phyloP scores from a whole-genome alignment of 306 rosid species.

The Neltuma alba region DNA sequence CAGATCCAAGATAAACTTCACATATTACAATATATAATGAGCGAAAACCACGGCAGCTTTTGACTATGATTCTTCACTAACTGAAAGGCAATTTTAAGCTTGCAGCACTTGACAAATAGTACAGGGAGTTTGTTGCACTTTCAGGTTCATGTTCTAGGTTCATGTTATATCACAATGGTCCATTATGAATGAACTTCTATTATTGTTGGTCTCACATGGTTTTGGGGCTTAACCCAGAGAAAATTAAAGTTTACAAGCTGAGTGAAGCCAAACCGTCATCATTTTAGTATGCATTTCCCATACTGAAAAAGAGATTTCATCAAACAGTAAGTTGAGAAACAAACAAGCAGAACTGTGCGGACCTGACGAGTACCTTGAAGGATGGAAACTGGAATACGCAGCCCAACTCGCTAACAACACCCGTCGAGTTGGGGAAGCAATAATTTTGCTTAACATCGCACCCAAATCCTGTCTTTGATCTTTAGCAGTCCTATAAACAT shows the following conservation, averaged over 20 bases:
- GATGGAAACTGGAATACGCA: slow-evolving; percentile 56
- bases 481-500: slow-evolving; percentile 43
- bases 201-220: background rate
- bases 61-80: background rate
- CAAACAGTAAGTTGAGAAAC: background rate
- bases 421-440: slow-evolving; percentile 62
- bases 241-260: background rate
- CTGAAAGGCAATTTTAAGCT: background rate
- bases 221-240: background rate
- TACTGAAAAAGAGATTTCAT: slow-evolving; percentile 20
- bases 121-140: background rate
- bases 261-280: slow-evolving; percentile 4
- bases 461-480: slow-evolving; percentile 53
- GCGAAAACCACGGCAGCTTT: background rate
- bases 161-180: slow-evolving; percentile 13
- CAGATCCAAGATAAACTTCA: background rate
- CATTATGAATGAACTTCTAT: slow-evolving; percentile 10
- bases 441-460: slow-evolving; percentile 36
- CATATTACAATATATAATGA: background rate
- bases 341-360: slow-evolving; percentile 61
- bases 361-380: slow-evolving; percentile 98
- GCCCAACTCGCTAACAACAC: slow-evolving; percentile 66
- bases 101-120: background rate
- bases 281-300: background rate
- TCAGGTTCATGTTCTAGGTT: slow-evolving; percentile 9